Conservation (phyloP, 805 yeast genomes). For the Zygosaccharomyces siamensis region DNA sequence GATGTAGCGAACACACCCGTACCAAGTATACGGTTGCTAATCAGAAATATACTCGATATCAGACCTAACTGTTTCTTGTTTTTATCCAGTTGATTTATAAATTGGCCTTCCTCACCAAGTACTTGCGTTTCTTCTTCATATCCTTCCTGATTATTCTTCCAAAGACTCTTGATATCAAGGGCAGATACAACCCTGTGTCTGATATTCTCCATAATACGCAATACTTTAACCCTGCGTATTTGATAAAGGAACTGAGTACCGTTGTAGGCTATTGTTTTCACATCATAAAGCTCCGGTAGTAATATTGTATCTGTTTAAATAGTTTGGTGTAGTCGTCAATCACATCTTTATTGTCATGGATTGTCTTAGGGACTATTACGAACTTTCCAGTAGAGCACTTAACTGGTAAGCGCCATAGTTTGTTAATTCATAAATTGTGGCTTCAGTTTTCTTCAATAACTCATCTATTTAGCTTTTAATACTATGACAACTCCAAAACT, state of each 20-base stretch:
- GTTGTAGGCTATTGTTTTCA: too few relatives aligned
- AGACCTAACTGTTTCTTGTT: constrained; percentile 45
- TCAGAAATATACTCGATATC: constrained; percentile 57
- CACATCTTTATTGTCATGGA: not conserved
- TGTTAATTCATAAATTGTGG: not conserved
- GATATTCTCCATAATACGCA: not conserved
- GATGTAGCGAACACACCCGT: constrained; percentile 76
- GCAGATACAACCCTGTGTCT: not conserved
- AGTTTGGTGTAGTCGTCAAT: not conserved
- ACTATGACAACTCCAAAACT: not conserved
- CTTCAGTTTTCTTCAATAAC: not conserved
- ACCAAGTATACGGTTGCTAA: constrained; percentile 66
- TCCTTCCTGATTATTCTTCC: not conserved
- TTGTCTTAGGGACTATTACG: not conserved
- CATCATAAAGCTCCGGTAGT: not conserved
- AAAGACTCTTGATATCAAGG: not conserved
- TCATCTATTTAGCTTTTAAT: not conserved
- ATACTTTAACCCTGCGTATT: not conserved
- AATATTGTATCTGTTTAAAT: not conserved
- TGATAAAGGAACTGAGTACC: too few relatives aligned
- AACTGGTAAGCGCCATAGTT: not conserved
- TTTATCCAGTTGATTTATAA: constrained; percentile 37
- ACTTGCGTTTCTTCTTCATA: constrained; percentile 1
- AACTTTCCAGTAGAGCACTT: too few relatives aligned
- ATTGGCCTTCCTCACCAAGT: constrained; percentile 23